Conservation (phyloP, 768 basidiomycete genomes). For the Tephrocybe sp. region DNA sequence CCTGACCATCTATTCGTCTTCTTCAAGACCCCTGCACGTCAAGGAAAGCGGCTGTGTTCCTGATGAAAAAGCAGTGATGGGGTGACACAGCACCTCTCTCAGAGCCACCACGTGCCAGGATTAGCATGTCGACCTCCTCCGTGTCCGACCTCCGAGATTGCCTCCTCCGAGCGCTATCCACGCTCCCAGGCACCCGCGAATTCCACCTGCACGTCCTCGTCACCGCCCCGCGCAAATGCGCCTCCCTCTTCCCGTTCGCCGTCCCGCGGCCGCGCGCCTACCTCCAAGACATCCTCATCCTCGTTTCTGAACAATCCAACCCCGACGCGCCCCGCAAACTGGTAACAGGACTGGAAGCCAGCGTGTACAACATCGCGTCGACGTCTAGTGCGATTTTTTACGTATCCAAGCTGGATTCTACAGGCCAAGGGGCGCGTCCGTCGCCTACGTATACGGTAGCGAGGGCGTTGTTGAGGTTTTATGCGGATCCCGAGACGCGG, state of each 20-base stretch:
- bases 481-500: conserved; percentile 59
- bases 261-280: conserved; percentile 60
- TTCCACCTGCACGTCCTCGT: conserved; percentile 77
- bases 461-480: conserved; percentile 60
- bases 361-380: conserved; percentile 68
- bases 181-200: conserved; percentile 62
- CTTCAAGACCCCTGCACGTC: too few species aligned
- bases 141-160: conserved; percentile 51
- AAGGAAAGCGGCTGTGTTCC: too few species aligned
- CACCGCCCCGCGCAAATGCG: conserved; percentile 64
- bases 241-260: conserved; percentile 74
- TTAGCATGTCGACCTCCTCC: background rate
- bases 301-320: conserved; percentile 62
- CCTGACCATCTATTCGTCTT: too few species aligned
- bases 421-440: conserved; percentile 65
- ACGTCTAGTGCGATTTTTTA: conserved; percentile 76
- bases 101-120: too few species aligned
- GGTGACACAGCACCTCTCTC: too few species aligned
- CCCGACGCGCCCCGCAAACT: conserved; percentile 55
- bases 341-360: conserved; percentile 77
- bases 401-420: conserved; percentile 92
- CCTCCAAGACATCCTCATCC: conserved; percentile 73
- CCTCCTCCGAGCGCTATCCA: conserved; percentile 53
- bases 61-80: too few species aligned
- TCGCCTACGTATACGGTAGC: conserved; percentile 73